Percentiles rank a stretch among this genome's conserved stretches.
phyloP scores from a whole-genome alignment of 208 protist genomes.

The Jaenimonas drosophilae region DNA sequence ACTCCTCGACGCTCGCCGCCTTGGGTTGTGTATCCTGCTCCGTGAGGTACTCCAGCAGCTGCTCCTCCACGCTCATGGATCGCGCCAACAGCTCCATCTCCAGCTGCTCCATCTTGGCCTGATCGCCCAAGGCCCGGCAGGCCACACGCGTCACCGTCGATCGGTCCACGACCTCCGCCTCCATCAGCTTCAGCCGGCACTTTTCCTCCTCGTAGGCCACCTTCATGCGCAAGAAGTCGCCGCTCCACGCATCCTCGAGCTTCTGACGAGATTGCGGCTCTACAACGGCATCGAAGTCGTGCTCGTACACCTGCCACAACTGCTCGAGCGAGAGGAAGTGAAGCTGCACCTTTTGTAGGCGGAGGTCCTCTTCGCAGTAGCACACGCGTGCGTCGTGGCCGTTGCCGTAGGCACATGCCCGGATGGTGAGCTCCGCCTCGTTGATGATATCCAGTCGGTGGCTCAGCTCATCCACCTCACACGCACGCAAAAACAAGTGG shows the following conservation, averaged over 20 bases:
- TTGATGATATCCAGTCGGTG: conserved; percentile 27
- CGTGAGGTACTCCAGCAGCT: conserved; percentile 18
- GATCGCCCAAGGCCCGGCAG: conserved; percentile 12
- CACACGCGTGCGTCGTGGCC: conserved; percentile 9
- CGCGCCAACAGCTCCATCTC: neutral
- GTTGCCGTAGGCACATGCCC: conserved; percentile 12
- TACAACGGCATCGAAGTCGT: conserved; percentile 10
- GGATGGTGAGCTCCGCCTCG: conserved; percentile 20
- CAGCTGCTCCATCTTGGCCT: conserved; percentile 9
- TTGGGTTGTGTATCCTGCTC: conserved; percentile 6
- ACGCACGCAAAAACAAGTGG: conserved; percentile 12
- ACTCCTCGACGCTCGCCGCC: neutral
- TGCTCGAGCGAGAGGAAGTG: conserved; percentile 15
- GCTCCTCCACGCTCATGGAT: conserved; percentile 6
- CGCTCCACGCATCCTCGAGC: conserved; percentile 8
- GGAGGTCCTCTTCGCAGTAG: conserved; percentile 19
- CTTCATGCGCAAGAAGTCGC: conserved; percentile 1
- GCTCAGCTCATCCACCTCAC: conserved; percentile 27
- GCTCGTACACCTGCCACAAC: conserved; percentile 6
- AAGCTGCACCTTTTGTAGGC: conserved; percentile 13
- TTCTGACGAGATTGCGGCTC: conserved; percentile 17
- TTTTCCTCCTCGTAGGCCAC: conserved; percentile 6
- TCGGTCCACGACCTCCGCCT: conserved; percentile 1
- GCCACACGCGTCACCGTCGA: neutral
- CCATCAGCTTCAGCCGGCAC: conserved; percentile 11